Evolutionary conservation across 768 basidiomycete genomes (phyloP), one percentile per base, ranked within the genome.

Genomic region (Boletus bicolor): DNA sequence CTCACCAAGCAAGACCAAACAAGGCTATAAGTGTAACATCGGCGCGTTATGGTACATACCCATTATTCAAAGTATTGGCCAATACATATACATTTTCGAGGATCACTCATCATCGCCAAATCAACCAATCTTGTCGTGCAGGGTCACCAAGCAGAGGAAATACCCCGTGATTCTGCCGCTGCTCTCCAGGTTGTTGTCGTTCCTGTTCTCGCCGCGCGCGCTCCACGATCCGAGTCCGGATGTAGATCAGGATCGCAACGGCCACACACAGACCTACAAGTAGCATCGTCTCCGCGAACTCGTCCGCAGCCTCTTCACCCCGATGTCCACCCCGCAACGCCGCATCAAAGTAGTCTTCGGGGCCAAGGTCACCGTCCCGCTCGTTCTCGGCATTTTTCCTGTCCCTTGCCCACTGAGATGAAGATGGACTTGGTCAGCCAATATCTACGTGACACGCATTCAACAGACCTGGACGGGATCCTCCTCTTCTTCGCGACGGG

Each of bases 321-420:
- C 84, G 79, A 48, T 80, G 73, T 5, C 81, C 79, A 14, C 82
- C 82, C 24, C 86, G 80, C 59, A 83, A 55, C 5, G 82, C 80
- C 3, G 77, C 87, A 30, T 91, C 89, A 61, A 86, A 87, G 70
- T 91, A 91, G 64, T 92, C 91, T 45, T 94, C 92, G 0, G 89
- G 85, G 8, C 85, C 86, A 59, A 85, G 85, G 55, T 92, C 91
- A 48, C 78, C 77, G 30, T 91, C 87, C 26, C 83, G 81, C 30
- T 89, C 89, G 53, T 80, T 80, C 57, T 89, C 90, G 3, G 83
- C 84, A 49, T 82, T 82, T 59, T 86, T 77, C 44, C 86, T 81
- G 10, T 89, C 86, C 54, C 85, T 77, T 28, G 90, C 90, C 88
- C 89, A 93, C 85, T 91, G 70, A 19, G 64, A 39, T 46, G 51